phyloP scores from a whole-genome alignment of 805 yeast genomes.

The Cyberlindnera maritima region DNA sequence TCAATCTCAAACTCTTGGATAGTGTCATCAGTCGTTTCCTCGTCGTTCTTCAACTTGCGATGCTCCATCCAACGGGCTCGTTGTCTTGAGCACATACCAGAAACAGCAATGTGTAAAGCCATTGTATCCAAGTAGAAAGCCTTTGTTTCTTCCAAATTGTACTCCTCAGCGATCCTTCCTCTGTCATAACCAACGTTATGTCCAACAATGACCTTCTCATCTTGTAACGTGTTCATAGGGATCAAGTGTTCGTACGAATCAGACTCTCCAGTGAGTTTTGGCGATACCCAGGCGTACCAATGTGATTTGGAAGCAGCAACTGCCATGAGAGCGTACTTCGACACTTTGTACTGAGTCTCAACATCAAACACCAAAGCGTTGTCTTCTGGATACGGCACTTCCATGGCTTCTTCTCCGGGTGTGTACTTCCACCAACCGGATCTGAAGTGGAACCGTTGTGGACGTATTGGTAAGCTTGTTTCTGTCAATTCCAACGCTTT shows the following conservation, averaged over 20 bases:
- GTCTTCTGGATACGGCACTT: constrained; percentile 69
- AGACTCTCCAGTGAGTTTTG: constrained; percentile 61
- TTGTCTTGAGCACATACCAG: constrained; percentile 93
- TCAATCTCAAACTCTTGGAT: constrained; percentile 36
- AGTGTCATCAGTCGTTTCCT: constrained; percentile 20
- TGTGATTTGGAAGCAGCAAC: constrained; percentile 73
- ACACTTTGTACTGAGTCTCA: constrained; percentile 75
- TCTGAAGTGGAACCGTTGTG: constrained; percentile 51
- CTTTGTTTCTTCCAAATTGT: constrained; percentile 59
- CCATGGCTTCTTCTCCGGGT: constrained; percentile 42
- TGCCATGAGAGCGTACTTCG: constrained; percentile 77
- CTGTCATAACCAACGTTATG: constrained; percentile 91
- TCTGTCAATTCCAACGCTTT: constrained; percentile 45
- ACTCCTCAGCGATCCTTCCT: constrained; percentile 82
- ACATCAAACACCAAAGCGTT: constrained; percentile 81
- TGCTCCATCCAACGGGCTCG: constrained; percentile 72
- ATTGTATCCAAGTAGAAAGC: constrained; percentile 87
- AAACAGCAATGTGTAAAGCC: constrained; percentile 86
- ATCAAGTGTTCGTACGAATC: constrained; percentile 56
- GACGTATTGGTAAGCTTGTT: constrained; percentile 37
- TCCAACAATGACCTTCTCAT: constrained; percentile 70
- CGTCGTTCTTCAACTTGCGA: constrained; percentile 33
- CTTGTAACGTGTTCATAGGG: constrained; percentile 56
- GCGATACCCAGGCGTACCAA: constrained; percentile 96
- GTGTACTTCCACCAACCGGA: constrained; percentile 85